Evolutionary conservation across 2,329 filamentous ascomycete species (phyloP).

Genomic region (Cordyceps farinosa): DNA sequence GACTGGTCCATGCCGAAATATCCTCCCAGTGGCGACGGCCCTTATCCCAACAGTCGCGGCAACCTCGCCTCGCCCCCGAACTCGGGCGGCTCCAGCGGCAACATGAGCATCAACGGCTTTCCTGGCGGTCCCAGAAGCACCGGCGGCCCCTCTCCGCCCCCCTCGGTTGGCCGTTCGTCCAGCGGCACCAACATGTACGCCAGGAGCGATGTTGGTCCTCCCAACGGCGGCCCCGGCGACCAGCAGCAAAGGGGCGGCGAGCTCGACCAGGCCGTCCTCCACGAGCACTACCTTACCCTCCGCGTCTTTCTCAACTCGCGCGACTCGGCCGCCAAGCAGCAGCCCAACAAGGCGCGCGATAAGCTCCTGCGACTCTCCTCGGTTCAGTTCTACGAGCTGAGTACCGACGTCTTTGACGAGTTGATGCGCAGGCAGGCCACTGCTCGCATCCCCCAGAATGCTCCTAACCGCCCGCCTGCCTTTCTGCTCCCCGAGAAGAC

Average conservation of each 20-base stretch:
- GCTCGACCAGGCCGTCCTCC: constrained; percentile 58
- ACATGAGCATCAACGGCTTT: constrained; percentile 59
- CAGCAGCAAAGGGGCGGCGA: constrained; percentile 46
- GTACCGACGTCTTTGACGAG: constrained; percentile 96
- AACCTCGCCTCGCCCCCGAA: constrained; percentile 67
- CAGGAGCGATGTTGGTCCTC: constrained; percentile 61
- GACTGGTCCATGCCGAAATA: constrained; percentile 77
- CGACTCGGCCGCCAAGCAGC: constrained; percentile 70
- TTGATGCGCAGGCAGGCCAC: constrained; percentile 78
- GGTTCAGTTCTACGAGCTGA: constrained; percentile 95
- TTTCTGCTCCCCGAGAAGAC: constrained; percentile 80
- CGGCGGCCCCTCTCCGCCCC: constrained; percentile 76
- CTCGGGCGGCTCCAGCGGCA: constrained; percentile 58
- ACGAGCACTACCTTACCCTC: constrained; percentile 78
- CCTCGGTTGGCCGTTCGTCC: constrained; percentile 81
- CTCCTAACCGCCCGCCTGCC: constrained; percentile 56
- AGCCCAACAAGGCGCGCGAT: constrained; percentile 86
- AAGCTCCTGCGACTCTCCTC: constrained; percentile 86
- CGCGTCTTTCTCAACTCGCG: constrained; percentile 73
- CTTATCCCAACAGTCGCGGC: constrained; percentile 52
- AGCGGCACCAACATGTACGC: constrained; percentile 70
- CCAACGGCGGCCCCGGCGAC: constrained; percentile 32
- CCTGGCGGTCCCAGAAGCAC: constrained; percentile 53
- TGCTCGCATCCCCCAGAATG: constrained; percentile 51
- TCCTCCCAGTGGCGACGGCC: constrained; percentile 51